phyloP scores from a whole-genome alignment of 1,284 basidiomycete species.

The Sanghuangporus baumii region DNA sequence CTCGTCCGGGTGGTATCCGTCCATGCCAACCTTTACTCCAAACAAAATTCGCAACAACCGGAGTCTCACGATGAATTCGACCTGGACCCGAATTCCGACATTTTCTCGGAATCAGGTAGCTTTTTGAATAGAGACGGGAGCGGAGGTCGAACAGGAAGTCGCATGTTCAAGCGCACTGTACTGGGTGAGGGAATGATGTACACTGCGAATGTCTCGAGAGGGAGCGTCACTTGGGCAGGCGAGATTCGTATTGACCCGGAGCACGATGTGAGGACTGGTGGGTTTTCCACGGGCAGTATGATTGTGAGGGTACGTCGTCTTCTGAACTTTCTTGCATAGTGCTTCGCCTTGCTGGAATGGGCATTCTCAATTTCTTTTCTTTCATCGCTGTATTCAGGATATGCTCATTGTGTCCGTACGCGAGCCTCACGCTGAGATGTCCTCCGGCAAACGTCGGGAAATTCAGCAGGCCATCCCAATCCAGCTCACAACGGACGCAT shows the following conservation, averaged over 20 bases:
- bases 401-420: conserved; percentile 14
- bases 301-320: conserved; percentile 8
- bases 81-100: background rate
- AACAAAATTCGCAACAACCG: background rate
- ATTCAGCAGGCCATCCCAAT: conserved; percentile 17
- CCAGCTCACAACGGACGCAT: conserved; percentile 15
- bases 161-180: conserved; percentile 7
- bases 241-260: conserved; percentile 13
- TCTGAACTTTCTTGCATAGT: background rate
- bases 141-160: background rate
- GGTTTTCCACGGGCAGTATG: conserved; percentile 12
- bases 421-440: background rate
- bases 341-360: background rate
- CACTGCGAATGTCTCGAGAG: background rate
- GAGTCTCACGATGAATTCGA: background rate
- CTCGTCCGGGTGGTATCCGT: conserved; percentile 14
- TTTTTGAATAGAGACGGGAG: background rate
- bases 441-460: background rate
- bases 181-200: conserved; percentile 16
- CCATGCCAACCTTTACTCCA: background rate
- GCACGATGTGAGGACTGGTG: background rate
- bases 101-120: background rate
- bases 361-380: background rate
- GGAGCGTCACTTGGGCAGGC: conserved; percentile 13
- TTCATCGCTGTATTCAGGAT: conserved; percentile 2